Evolutionary conservation across 768 basidiomycete genomes (phyloP).

Genomic region (Naematelia encephala): DNA sequence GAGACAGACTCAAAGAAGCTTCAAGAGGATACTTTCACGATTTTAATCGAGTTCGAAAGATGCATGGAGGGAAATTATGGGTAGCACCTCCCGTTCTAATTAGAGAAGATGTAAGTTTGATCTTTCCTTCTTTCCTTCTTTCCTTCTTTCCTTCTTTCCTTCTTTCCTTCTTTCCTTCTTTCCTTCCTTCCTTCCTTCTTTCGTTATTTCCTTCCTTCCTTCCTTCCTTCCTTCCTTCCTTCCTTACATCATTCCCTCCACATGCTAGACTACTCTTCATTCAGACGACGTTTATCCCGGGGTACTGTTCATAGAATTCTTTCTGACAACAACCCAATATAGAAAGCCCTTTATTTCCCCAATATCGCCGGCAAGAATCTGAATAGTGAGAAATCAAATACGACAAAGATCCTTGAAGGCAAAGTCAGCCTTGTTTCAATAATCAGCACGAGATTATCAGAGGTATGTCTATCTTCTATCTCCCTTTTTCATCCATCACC

Average conservation of each 20-base stretch:
- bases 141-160: not conserved
- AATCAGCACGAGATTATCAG: slow-evolving; percentile 80
- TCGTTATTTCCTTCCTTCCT: too few relatives aligned
- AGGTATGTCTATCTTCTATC: slow-evolving; percentile 57
- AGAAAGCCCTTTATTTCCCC: slow-evolving; percentile 92
- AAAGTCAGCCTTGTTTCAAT: slow-evolving; percentile 76
- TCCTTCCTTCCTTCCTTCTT: too few relatives aligned
- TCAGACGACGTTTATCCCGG: too few relatives aligned
- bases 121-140: not conserved
- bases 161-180: too few relatives aligned
- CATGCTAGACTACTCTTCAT: too few relatives aligned
- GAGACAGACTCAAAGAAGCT: slow-evolving; percentile 59
- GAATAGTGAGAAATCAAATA: slow-evolving; percentile 61
- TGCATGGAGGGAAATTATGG: slow-evolving; percentile 90
- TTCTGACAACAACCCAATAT: slow-evolving; percentile 7
- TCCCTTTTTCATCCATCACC: not conserved
- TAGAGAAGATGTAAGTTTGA: slow-evolving; percentile 70
- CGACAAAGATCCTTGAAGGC: slow-evolving; percentile 70
- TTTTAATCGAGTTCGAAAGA: slow-evolving; percentile 67
- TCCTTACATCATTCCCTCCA: too few relatives aligned
- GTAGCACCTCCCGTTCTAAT: slow-evolving; percentile 84
- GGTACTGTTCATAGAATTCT: too few relatives aligned
- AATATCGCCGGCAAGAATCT: slow-evolving; percentile 74
- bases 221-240: too few relatives aligned
- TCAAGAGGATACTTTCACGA: slow-evolving; percentile 87